Evolutionary conservation across 1,284 basidiomycete genomes (phyloP), one percentile per base, ranked within the genome.

Genomic region (Somion occarium): DNA sequence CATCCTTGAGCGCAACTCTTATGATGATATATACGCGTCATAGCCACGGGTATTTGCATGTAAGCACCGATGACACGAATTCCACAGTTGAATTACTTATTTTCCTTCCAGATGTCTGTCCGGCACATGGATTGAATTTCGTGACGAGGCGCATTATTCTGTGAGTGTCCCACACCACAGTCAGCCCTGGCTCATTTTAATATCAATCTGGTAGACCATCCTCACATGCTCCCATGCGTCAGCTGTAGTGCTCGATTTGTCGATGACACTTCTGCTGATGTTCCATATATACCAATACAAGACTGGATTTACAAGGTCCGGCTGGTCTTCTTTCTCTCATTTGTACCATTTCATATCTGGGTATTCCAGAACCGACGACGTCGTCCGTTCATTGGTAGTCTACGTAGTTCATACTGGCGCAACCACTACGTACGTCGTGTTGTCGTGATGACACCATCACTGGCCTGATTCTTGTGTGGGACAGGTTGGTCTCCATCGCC

Each of bases 261-360:
- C 20, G 30, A 48, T 48, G 38, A 25, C 46, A 3, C 34, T 27
- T 5, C 3, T 38, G 4, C 20, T 48, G 34, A 39, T 48, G n/a
- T 38, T 38, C 30, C 26, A 38, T 39, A 19, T 48, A 12, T 23
- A 19, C 3, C 38, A 20, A 12, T 3, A 18, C 3, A 37, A 24
- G 18, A 48, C 46, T 9, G 46, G 46, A 19, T 38, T 38, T 20
- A 38, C 38, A 22, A 39, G 23, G 46, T 48, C 19, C 19, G 30
- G 4, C 15, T 7, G 12, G 3, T 11, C 5, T 7, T 5, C 7
- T n/a, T 7, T n/a, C 22, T 20, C n/a, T 20, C 11, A 3, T n/a
- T n/a, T n/a, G 34, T 11, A 11, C 7, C 26, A 20, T 38, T 12
- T 3, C 15, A 15, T 25, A 11, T 39, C 9, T 3, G 39, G 4